Percentiles rank a stretch among this genome's conserved stretches.
These are phyloP conservation scores for Ascochyta rabiei DNA, from an alignment of 2,329 filamentous ascomycete genomes.

Conservation along the genomic window DNA sequence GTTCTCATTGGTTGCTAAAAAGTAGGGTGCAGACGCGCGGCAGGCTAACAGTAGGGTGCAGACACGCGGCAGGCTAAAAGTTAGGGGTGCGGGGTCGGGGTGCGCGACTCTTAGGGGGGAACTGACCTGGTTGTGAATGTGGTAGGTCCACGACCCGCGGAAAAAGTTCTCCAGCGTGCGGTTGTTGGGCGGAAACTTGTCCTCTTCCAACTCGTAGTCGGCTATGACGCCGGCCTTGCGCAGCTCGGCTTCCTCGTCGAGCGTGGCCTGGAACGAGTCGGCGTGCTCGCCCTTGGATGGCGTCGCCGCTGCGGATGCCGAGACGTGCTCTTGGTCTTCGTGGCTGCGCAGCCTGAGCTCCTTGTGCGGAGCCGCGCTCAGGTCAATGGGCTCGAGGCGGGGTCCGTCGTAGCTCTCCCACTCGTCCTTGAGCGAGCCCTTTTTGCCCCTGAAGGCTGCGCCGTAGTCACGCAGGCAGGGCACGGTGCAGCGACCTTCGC, in stretches of 20 bases:
- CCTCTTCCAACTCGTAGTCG: constrained; percentile 56
- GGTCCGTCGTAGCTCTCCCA: constrained; percentile 60
- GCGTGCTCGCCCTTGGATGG: constrained; percentile 31
- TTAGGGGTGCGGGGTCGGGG: not conserved
- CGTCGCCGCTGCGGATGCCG: constrained; percentile 36
- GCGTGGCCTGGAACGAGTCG: constrained; percentile 50
- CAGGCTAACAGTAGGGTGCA: not conserved
- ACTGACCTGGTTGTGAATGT: constrained; percentile 63
- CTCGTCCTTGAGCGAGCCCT: constrained; percentile 55
- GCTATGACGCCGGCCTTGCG: constrained; percentile 49
- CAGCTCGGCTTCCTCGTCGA: constrained; percentile 49
- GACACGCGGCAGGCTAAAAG: not conserved
- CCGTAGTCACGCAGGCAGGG: constrained; percentile 62
- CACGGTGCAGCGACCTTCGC: constrained; percentile 59
- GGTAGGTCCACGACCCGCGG: constrained; percentile 62
- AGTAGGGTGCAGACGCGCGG: not conserved
- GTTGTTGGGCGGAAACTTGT: constrained; percentile 62
- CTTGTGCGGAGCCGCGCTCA: constrained; percentile 33
- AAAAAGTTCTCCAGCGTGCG: constrained; percentile 63
- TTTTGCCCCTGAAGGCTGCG: constrained; percentile 58
- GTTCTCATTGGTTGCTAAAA: constrained; percentile 16
- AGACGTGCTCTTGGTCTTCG: constrained; percentile 35
- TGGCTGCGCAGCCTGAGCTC: constrained; percentile 33
- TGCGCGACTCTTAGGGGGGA: not conserved
- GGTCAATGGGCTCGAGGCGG: constrained; percentile 47